These are phyloP conservation scores for Chrysoporthe austroafricana DNA, from an alignment of 2,329 filamentous ascomycete species.

Conservation along the genomic window DNA sequence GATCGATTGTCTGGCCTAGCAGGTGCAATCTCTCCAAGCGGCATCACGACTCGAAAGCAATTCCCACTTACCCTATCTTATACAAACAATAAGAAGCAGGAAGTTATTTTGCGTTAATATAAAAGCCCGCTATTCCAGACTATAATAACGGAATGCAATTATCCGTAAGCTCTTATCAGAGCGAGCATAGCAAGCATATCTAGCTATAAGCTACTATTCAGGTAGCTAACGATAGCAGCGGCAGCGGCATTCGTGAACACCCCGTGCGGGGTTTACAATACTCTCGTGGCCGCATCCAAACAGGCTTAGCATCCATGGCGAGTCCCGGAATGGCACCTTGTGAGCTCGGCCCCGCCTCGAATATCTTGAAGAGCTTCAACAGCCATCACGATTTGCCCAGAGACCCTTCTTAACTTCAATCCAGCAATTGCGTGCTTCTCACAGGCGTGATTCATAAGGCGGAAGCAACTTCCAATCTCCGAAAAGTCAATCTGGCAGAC, in stretches of 20 bases:
- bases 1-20: no score
- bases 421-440: background rate
- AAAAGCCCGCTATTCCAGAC: background rate
- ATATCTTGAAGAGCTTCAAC: background rate
- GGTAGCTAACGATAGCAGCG: no score
- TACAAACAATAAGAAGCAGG: no score
- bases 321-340: background rate
- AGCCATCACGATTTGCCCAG: background rate
- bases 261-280: no score
- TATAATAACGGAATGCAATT: background rate
- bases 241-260: no score
- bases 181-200: background rate
- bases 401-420: background rate
- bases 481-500: background rate
- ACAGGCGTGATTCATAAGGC: background rate
- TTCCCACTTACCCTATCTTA: no score
- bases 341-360: background rate
- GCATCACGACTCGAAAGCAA: no score
- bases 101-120: background rate
- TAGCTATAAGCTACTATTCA: background rate
- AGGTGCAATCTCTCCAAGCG: no score
- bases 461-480: background rate
- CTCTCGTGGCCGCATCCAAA: no score
- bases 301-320: no score
- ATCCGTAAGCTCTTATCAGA: background rate